These are phyloP conservation scores for Cercospora nicotianae DNA, from an alignment of 2,329 filamentous ascomycete genomes.

Conservation along the genomic window DNA sequence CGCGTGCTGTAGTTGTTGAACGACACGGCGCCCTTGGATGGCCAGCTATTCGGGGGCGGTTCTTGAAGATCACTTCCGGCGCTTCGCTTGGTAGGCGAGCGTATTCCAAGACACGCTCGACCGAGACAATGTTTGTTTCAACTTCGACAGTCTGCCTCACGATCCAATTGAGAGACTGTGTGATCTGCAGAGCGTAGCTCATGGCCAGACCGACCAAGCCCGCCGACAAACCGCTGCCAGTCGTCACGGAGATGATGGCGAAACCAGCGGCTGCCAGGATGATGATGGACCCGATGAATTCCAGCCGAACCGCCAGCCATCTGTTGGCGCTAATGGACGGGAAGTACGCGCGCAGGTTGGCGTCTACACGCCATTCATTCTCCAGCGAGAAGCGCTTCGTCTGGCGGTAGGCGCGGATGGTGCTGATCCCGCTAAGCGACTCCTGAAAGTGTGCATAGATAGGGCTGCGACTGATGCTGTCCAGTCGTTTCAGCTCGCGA, in stretches of 20 bases:
- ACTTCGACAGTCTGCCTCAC: constrained; percentile 98
- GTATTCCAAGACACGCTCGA: constrained; percentile 96
- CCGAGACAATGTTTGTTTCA: constrained; percentile 99
- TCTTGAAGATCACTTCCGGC: constrained; percentile 86
- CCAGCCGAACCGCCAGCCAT: constrained; percentile 91
- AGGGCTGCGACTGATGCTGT: constrained; percentile 91
- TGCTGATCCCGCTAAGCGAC: constrained; percentile 88
- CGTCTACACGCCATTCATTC: constrained; percentile 96
- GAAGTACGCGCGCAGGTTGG: constrained; percentile 91
- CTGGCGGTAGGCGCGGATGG: constrained; percentile 92
- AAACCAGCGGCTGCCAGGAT: constrained; percentile 85
- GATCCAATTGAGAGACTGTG: constrained; percentile 97
- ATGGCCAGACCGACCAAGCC: constrained; percentile 89
- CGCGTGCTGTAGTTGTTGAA: constrained; percentile 94
- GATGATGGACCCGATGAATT: constrained; percentile 92
- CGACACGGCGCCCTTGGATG: constrained; percentile 79
- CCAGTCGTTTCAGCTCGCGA: constrained; percentile 90
- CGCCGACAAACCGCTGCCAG: constrained; percentile 61
- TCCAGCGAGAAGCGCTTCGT: constrained; percentile 83
- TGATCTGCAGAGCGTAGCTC: constrained; percentile 97
- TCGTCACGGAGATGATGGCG: constrained; percentile 75
- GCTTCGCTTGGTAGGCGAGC: constrained; percentile 88
- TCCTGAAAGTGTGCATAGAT: constrained; percentile 99
- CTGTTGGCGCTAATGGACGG: constrained; percentile 86
- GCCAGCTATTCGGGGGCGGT: constrained; percentile 90